Base-by-base conservation (phyloP, 345 rosid species). In the Clarkia xantiana region DNA sequence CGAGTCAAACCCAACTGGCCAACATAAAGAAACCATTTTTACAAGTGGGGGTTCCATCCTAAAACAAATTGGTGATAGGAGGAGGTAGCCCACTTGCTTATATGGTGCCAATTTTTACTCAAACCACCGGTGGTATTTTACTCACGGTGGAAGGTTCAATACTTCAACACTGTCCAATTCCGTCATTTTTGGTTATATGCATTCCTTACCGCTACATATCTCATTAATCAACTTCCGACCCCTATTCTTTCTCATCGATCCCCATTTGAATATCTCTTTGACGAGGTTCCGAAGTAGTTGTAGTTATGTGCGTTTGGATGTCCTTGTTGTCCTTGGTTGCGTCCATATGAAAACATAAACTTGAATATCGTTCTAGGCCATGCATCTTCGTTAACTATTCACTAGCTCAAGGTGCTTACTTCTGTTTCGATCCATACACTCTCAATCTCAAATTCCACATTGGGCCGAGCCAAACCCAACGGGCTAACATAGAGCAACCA, bases 251-350 rank as follows among this genome's bases (percentile, higher is more conserved):
- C 5, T n/a, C 0, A 16, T 12, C 10, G 5, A 1, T 40, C 57
- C 2, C 34, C 38, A 10, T 42, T 17, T 41, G 36, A 41, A 2
- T 9, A 17, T 0, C 10, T 53, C 5, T 53, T 53, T 53, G 11
- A 12, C n/a, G 2, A 12, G 2, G 14, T 11, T n/a, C 48, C 47
- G 1, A 41, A 52, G 14, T 8, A 25, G 12, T n/a, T 19, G 12
- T 18, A 45, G 17, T 11, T 45, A 2, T 5, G 23, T 14, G 2
- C 10, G 18, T 45, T 45, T 45, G 49, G 49, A 45, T 45, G 49
- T 45, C 49, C 17, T n/a, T 45, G 23, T 11, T 45, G 17, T 45
- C 49, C 49, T 10, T 45, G 49, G 49, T 18, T 45, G 10, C 49
- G 49, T 18, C 23, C 22, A 10, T 45, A 45, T 11, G 0, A 3